Base-by-base conservation (phyloP, 192 early-diverging fungal genomes). In the Coemansia sp. region DNA sequence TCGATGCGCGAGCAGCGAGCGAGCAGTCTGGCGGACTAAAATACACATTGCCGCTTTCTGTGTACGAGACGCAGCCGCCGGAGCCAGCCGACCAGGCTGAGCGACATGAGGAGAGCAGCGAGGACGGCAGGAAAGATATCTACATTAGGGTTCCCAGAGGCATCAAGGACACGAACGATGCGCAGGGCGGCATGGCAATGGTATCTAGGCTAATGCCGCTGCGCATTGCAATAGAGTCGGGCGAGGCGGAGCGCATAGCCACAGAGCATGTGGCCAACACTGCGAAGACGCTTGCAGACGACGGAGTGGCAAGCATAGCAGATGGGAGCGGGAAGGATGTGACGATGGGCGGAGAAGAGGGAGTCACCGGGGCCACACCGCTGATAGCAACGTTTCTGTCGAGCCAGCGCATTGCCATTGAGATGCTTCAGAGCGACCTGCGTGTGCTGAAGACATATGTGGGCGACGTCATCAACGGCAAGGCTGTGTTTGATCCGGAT, bases 201-300 rank as follows among this genome's bases (percentile, higher is more conserved):
- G 80, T 76, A n/a, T 77, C 75, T 49, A 66, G 42, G 41, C 66
- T 83, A 15, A 69, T 65, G 7, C 75, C 80, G 6, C 11, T 83
- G 62, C 65, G 61, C 13, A 49, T 77, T 11, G 46, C 65, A 7
- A 68, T 83, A 11, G 75, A 83, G 55, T 77, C 80, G 18, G 80
- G 80, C 60, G 80, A 83, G 64, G 80, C 80, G 0, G 80, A 83
- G 68, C 80, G 80, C 13, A 64, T 83, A 8, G 80, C 80, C 6
- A 66, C 77, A 3, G 80, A 83, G 61, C 80, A 83, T 48, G 72
- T 83, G 8, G 75, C 68, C 3, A 74, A 72, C 43, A 64, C 72
- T 16, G 65, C 80, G 0, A 47, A 61, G 13, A 52, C 42, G 0
- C 68, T 72, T 10, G 65, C 59, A 3, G 69, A 56, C 8, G 73